Base-by-base conservation (phyloP, 179 eudicot genomes). In the Actinidia polygama region DNA sequence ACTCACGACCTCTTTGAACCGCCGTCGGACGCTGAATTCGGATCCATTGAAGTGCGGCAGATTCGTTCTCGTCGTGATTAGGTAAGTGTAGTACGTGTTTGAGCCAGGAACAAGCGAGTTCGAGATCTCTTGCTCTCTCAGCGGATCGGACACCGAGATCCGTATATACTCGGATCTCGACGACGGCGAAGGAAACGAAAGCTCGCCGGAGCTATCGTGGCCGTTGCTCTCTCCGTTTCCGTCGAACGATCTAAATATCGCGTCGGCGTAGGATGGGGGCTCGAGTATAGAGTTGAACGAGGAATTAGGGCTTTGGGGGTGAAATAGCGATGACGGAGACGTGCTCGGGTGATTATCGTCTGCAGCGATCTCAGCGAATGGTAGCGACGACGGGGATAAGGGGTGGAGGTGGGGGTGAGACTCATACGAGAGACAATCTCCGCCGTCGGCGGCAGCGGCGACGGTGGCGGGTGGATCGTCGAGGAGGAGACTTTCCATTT, bases 231-330 rank as follows among this genome's bases (percentile, higher is more conserved):
- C 88, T 58, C 73, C 63, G 81, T 77, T 86, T 7, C 85, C 84
- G 57, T 92, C 97, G 83, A 94, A 96, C 44, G 99, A 96, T 82
- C 92, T 84, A 85, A 93, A 94, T 81, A 96, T 86, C 0, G 98
- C 97, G n/a, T 96, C 99, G 0, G 97, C 96, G 83, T 93, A 96
- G 36, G 99, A 96, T 0, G 99, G 98, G 44, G 99, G 99, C 4
- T 96, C 98, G 58, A 96, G 92, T 83, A 93, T 88, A 0, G 98
- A 90, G 18, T 88, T 87, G 75, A 91, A 88, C 0, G 92, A 87
- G 14, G 90, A 86, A 19, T 59, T 87, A 85, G 90, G 91, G 87
- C 53, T 89, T 84, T 77, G 87, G 49, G 74, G 78, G 2, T 58
- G 82, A 59, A n/a, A 53, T 47, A 40, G 61, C 4, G 82, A 70